Percentiles rank a stretch among this genome's conserved stretches.
These are phyloP conservation scores for Fomes fomentarius DNA, from an alignment of 1,284 basidiomycete species.

Conservation along the genomic window DNA sequence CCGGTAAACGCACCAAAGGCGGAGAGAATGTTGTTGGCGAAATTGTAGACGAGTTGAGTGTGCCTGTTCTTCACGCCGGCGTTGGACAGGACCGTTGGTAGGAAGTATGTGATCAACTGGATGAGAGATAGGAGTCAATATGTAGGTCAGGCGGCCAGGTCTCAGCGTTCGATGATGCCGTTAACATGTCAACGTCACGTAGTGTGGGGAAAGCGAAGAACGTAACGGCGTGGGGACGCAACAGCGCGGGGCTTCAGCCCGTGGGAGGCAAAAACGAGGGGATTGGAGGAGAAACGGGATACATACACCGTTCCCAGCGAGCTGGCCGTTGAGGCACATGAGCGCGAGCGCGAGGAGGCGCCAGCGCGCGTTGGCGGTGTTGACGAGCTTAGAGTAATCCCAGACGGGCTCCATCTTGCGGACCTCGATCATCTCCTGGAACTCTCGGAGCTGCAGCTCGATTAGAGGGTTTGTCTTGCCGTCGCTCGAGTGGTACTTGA, in stretches of 20 bases:
- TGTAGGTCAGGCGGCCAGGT: not conserved
- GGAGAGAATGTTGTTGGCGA: constrained; percentile 19
- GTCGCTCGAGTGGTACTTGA: constrained; percentile 15
- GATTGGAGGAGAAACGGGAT: not conserved
- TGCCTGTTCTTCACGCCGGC: constrained; percentile 7
- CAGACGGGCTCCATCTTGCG: constrained; percentile 18
- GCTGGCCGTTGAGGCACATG: constrained; percentile 18
- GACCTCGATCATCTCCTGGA: constrained; percentile 13
- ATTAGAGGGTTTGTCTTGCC: constrained; percentile 15
- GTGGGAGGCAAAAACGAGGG: no score
- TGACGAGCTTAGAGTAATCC: constrained; percentile 10
- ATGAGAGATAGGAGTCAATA: no score
- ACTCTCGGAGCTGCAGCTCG: constrained; percentile 13
- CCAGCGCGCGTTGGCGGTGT: constrained; percentile 12
- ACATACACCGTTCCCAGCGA: constrained; percentile 17
- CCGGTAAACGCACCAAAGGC: constrained; percentile 12
- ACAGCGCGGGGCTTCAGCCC: no score
- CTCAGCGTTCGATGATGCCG: not conserved
- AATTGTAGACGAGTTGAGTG: constrained; percentile 17
- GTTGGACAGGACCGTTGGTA: constrained; percentile 9
- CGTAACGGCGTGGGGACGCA: no score
- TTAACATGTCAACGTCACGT: not conserved
- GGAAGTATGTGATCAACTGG: constrained; percentile 17
- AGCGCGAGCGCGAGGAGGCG: constrained; percentile 10
- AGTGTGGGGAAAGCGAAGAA: no score